Percentiles rank a stretch among this genome's conserved stretches.
These are phyloP conservation scores for Ailanthus altissimus DNA, from an alignment of 345 rosid species.

Conservation along the genomic window DNA sequence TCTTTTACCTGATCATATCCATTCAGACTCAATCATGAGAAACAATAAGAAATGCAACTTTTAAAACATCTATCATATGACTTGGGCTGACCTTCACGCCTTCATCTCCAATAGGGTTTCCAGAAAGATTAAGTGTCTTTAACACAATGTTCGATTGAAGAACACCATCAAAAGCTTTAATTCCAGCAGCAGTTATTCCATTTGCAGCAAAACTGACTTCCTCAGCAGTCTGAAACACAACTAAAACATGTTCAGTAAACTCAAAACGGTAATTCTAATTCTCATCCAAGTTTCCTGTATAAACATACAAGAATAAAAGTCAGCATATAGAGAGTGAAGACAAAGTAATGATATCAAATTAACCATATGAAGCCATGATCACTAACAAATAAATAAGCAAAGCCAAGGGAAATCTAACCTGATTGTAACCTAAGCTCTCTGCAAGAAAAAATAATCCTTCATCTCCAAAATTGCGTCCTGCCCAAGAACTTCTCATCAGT, in stretches of 20 bases:
- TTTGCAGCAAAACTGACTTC: conserved; percentile 97
- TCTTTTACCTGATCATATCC: neutral
- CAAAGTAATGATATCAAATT: neutral
- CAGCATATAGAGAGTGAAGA: neutral
- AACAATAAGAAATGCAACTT: conserved; percentile 3
- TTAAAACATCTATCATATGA: neutral
- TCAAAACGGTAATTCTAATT: neutral
- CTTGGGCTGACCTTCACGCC: conserved; percentile 78
- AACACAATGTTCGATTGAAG: conserved; percentile 76
- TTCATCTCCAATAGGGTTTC: conserved; percentile 94
- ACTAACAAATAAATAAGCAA: conserved; percentile 1
- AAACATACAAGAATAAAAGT: neutral
- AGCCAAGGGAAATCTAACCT: conserved; percentile 43
- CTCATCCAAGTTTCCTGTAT: conserved; percentile 5
- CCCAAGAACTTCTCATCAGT: conserved; percentile 23
- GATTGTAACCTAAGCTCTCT: conserved; percentile 90
- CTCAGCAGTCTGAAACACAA: conserved; percentile 61
- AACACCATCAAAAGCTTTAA: conserved; percentile 81
- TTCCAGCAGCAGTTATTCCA: conserved; percentile 86
- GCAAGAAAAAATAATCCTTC: conserved; percentile 86
- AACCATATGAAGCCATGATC: neutral
- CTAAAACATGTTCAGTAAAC: conserved; percentile 11
- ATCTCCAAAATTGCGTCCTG: conserved; percentile 93
- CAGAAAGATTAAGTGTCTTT: conserved; percentile 79
- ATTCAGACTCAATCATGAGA: conserved; percentile 10